These are phyloP conservation scores for Triadica sebifera DNA, from an alignment of 345 rosid species.

Conservation along the genomic window DNA sequence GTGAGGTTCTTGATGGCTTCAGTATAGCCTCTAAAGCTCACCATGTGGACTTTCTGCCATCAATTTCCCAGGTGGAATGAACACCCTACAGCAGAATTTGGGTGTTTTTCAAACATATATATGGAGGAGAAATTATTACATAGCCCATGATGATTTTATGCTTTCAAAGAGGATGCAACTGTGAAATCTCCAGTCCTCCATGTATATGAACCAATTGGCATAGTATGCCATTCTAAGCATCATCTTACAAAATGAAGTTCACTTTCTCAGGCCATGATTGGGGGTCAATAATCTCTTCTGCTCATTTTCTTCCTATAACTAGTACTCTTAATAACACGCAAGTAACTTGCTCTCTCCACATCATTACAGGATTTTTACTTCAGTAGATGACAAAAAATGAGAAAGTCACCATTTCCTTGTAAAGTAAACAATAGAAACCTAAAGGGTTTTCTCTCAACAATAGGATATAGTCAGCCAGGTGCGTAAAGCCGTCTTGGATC, in stretches of 20 bases:
- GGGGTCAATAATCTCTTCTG: background rate
- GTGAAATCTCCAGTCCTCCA: no score
- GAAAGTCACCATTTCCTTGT: background rate
- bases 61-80: background rate
- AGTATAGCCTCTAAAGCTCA: background rate
- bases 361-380: background rate
- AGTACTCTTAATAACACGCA: background rate
- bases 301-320: background rate
- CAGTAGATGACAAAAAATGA: background rate
- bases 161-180: no score
- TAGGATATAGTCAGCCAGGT: slow-evolving; percentile 92
- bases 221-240: background rate
- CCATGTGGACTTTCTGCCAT: background rate
- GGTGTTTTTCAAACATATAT: background rate
- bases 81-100: background rate
- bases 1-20: background rate
- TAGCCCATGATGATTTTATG: no score
- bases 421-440: slow-evolving; percentile 43
- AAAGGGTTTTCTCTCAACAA: slow-evolving; percentile 76
- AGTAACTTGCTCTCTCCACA: background rate
- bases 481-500: slow-evolving; percentile 87
- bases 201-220: no score
- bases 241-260: background rate
- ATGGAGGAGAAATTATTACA: background rate
- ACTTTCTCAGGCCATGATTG: background rate